Evolutionary conservation across 2,329 filamentous ascomycete genomes (phyloP).

Genomic region (Cadophora sp.): DNA sequence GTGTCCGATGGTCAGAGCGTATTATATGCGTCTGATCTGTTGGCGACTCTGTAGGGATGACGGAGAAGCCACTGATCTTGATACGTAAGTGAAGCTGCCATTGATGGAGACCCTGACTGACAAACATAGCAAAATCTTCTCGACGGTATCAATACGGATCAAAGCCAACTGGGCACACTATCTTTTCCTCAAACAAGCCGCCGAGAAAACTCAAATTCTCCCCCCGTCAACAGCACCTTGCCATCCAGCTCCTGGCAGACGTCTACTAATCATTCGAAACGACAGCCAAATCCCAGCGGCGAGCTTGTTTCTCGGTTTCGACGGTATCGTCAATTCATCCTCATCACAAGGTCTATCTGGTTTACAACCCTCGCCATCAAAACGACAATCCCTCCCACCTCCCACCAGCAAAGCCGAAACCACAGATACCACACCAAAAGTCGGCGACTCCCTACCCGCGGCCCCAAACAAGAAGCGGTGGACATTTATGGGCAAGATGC

Average conservation of each 20-base stretch:
- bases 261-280: slow-evolving; percentile 73
- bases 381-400: slow-evolving; percentile 39
- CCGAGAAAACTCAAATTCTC: slow-evolving; percentile 55
- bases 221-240: slow-evolving; percentile 69
- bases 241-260: slow-evolving; percentile 71
- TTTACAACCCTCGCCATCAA: slow-evolving; percentile 35
- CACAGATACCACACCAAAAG: slow-evolving; percentile 31
- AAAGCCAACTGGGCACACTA: slow-evolving; percentile 69
- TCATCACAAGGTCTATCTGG: slow-evolving; percentile 20
- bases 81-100: slow-evolving; percentile 57
- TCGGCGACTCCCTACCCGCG: slow-evolving; percentile 30
- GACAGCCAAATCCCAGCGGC: slow-evolving; percentile 53
- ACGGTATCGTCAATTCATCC: slow-evolving; percentile 54
- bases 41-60: slow-evolving; percentile 73
- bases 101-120: slow-evolving; percentile 34
- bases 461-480: slow-evolving; percentile 61
- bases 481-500: slow-evolving; percentile 69
- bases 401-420: slow-evolving; percentile 26
- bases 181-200: slow-evolving; percentile 62
- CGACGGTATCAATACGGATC: slow-evolving; percentile 61
- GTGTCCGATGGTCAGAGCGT: slow-evolving; percentile 80
- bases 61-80: slow-evolving; percentile 57
- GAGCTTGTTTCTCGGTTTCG: slow-evolving; percentile 65
- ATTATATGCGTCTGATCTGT: slow-evolving; percentile 74
- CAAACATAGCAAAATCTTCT: slow-evolving; percentile 60